Evolutionary conservation across 495 filamentous ascomycete species (phyloP).

Genomic region (Xylaria curta): DNA sequence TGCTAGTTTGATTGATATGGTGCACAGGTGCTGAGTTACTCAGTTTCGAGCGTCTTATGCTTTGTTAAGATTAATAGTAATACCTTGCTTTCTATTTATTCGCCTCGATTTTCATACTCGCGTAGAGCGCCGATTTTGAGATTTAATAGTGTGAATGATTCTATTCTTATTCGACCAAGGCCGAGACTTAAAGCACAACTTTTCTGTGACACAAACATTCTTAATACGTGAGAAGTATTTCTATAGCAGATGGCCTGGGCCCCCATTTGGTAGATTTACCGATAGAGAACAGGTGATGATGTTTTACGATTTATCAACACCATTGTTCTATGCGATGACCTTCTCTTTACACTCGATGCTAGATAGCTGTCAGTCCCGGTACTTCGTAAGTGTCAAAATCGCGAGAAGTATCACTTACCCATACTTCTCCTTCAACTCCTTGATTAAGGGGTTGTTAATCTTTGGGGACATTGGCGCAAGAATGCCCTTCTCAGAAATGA

Average conservation of each 20-base stretch:
- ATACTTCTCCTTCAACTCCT: conserved; percentile 71
- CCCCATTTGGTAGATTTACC: not conserved
- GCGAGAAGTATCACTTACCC: conserved; percentile 33
- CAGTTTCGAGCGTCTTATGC: no score
- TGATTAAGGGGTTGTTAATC: conserved; percentile 73
- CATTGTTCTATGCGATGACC: conserved; percentile 31
- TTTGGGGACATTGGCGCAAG: conserved; percentile 80
- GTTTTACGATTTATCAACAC: not conserved
- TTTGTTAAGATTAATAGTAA: not conserved
- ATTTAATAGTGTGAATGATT: not conserved
- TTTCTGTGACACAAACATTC: not conserved
- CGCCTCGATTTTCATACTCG: not conserved
- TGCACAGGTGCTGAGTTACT: no score
- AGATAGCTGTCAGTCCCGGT: not conserved
- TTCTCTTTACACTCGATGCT: conserved; percentile 57
- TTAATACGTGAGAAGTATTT: not conserved
- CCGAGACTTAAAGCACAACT: conserved; percentile 4
- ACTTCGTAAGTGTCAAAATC: not conserved
- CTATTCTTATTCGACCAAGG: not conserved
- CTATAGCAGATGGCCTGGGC: not conserved
- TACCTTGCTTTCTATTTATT: not conserved
- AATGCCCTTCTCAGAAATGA: conserved; percentile 76
- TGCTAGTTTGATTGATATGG: no score
- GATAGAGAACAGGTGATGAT: not conserved
- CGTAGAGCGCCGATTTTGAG: not conserved